Evolutionary conservation across 1,139 yeast species (phyloP), one percentile per base, ranked within the genome.

Genomic region (Suhomyces panamericanus): DNA sequence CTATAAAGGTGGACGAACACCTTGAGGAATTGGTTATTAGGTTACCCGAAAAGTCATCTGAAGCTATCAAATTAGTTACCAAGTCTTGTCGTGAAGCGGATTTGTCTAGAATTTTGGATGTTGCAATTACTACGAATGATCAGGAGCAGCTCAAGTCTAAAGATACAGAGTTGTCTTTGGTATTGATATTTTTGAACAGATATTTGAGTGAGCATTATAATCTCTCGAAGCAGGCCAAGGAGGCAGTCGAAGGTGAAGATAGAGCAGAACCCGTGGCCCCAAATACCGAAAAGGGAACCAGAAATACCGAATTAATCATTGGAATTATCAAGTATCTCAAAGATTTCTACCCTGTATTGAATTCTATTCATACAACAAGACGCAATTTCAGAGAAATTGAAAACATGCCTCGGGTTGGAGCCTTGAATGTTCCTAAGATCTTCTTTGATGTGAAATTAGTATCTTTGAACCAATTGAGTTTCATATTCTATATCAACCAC

Each of bases 261-360:
- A 20, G 13, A 6, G 10, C 8, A 14, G 20, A 10, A 9, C 9
- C 34, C 10, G 12, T 17, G 5, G 6, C 13, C 1, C 7, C 20
- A 10, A 8, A 11, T n/a, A 13, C 8, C 6, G 15, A 13, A 30
- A 13, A 13, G 2, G 15, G 17, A 11, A n/a, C 16, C 14, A 30
- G 17, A 8, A 32, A 35, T 15, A 16, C 30, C 12, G 39, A 27
- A 13, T 54, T 64, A 16, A 58, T 72, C 10, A 54, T 63, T 36
- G 70, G 72, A 1, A 60, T 67, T 8, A 57, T 70, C 39, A 63
- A 60, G 34, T 73, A 66, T 43, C 55, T 71, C 28, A 60, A 62
- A 37, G 67, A 64, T 37, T 53, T 68, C 6, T 59, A 64, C 15
- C 72, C 73, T 5, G 54, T 73, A 2, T 49, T 70, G 15, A 50